phyloP scores from a whole-genome alignment of 768 basidiomycete species.

The Lactarius akahatsu region DNA sequence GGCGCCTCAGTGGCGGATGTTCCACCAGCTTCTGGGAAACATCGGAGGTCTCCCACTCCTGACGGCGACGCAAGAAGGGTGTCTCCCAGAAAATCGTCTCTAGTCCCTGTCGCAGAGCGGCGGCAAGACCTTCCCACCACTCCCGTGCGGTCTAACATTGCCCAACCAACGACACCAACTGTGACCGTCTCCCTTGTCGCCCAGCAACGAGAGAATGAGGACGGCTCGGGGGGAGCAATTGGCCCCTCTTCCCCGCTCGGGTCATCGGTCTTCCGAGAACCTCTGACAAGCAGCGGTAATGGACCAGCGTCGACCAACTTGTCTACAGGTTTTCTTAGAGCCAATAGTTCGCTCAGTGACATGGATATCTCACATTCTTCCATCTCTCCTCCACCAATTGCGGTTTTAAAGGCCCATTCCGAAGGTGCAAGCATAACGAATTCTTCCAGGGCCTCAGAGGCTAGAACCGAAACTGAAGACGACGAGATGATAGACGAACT shows the following conservation, averaged over 20 bases:
- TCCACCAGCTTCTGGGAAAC: background rate
- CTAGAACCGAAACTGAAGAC: constrained; percentile 8
- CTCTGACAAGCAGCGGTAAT: background rate
- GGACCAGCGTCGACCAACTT: background rate
- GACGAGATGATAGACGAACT: constrained; percentile 25
- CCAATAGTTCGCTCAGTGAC: background rate
- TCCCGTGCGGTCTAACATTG: background rate
- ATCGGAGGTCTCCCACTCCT: constrained; percentile 8
- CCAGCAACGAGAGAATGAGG: background rate
- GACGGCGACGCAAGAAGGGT: constrained; percentile 5
- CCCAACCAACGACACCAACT: background rate
- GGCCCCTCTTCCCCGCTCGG: background rate
- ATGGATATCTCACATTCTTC: constrained; percentile 13
- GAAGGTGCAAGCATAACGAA: constrained; percentile 4
- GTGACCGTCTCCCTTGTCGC: background rate
- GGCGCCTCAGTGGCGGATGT: background rate
- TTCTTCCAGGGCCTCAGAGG: background rate
- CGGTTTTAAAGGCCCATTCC: constrained; percentile 1
- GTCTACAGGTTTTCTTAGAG: background rate
- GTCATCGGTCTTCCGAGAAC: background rate
- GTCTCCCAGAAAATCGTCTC: background rate
- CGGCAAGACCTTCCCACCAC: background rate
- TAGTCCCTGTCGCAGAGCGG: background rate
- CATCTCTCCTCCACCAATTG: constrained; percentile 17
- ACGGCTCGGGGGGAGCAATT: background rate